Percentiles rank a stretch among this genome's conserved stretches.
These are phyloP conservation scores for Galeopsis tetrahit DNA, from an alignment of 257 asterid genomes.

Conservation along the genomic window DNA sequence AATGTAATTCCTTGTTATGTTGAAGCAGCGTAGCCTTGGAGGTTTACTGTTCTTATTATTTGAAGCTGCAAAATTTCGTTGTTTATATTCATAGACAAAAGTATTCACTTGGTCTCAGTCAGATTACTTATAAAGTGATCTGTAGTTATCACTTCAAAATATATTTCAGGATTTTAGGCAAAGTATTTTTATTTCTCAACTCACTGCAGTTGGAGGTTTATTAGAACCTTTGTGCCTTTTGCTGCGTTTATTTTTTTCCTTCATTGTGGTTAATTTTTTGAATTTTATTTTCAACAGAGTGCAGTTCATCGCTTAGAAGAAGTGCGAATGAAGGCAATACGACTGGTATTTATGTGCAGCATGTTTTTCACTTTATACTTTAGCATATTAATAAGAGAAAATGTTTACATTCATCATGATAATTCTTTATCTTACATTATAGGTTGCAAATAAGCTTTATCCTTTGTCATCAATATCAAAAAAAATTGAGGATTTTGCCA, in stretches of 20 bases:
- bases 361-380: conserved; percentile 28
- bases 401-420: neutral
- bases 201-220: conserved; percentile 15
- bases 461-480: conserved; percentile 75
- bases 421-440: conserved; percentile 30
- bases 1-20: conserved; percentile 10
- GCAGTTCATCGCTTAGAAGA: conserved; percentile 90
- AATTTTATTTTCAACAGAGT: conserved; percentile 54
- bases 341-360: conserved; percentile 67
- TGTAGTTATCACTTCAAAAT: conserved; percentile 2
- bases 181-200: conserved; percentile 23
- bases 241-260: conserved; percentile 19
- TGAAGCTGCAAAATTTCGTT: neutral
- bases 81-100: conserved; percentile 10
- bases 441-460: conserved; percentile 98
- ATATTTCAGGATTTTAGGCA: conserved; percentile 5
- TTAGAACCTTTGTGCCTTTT: conserved; percentile 3
- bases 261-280: conserved; percentile 33
- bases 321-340: conserved; percentile 99
- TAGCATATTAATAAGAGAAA: conserved; percentile 23
- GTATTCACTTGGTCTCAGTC: conserved; percentile 12
- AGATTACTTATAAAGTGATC: conserved; percentile 5
- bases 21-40: neutral
- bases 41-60: conserved; percentile 9
- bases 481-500: conserved; percentile 86